Conservation (phyloP, 306 rosid genomes). For the Oxytropis ochrocephala region DNA sequence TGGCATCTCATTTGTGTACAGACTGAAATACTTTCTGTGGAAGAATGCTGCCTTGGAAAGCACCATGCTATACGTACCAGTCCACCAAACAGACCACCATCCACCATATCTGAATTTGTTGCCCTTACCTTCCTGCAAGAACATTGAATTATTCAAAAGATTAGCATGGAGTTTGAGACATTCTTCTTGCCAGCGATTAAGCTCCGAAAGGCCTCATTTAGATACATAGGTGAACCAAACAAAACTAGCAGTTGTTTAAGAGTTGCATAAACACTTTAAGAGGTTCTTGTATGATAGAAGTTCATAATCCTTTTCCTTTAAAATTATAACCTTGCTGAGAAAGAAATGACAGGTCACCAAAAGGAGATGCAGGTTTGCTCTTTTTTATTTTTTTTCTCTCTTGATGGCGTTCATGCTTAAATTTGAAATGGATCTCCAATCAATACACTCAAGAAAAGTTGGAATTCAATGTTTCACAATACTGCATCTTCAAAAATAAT, state of each 20-base stretch:
- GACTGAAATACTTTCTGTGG: conserved; percentile 76
- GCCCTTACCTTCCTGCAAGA: conserved; percentile 40
- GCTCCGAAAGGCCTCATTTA: neutral
- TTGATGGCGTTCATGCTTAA: neutral
- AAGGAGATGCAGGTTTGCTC: neutral
- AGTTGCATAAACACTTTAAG: neutral
- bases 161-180: neutral
- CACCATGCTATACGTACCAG: conserved; percentile 88
- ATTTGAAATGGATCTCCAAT: neutral
- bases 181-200: neutral
- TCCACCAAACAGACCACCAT: conserved; percentile 99
- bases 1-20: conserved; percentile 83
- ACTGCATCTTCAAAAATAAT: neutral
- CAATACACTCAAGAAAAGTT: neutral
- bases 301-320: neutral
- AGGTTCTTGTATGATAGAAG: neutral
- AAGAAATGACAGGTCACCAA: neutral
- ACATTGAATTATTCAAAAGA: conserved; percentile 12
- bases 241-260: neutral
- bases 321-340: neutral
- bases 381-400: neutral
- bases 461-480: neutral
- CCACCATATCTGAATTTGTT: conserved; percentile 66
- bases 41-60: conserved; percentile 95
- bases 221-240: neutral